These are phyloP conservation scores for Lepraria neglecta DNA, from an alignment of 495 filamentous ascomycete genomes.

Conservation along the genomic window DNA sequence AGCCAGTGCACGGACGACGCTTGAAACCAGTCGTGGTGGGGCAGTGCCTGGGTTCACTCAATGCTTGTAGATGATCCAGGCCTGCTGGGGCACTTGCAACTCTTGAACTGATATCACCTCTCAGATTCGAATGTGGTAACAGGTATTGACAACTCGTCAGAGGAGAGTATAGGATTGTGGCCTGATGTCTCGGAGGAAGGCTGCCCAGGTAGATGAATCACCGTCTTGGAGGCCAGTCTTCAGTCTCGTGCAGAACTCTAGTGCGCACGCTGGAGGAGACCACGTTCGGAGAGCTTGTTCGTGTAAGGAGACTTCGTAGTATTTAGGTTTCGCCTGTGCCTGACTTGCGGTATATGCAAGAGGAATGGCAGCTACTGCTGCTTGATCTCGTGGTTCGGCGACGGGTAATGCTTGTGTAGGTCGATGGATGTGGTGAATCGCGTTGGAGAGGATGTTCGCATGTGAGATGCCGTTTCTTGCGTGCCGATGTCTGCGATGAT, in stretches of 20 bases:
- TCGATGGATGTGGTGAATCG: not conserved
- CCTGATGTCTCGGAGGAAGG: not conserved
- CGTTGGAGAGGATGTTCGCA: not conserved
- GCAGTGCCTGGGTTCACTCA: not conserved
- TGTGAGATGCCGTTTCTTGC: not conserved
- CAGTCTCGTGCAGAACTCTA: not conserved
- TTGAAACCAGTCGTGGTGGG: not conserved
- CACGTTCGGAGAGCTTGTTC: not conserved
- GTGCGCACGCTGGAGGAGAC: not conserved
- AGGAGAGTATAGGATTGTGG: not conserved
- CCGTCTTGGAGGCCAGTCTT: not conserved
- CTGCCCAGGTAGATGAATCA: not conserved
- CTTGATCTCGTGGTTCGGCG: not conserved
- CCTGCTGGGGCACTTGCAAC: not conserved
- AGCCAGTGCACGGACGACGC: slow-evolving; percentile 4
- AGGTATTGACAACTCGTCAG: not conserved
- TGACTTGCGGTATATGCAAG: not conserved
- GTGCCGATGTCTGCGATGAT: too few relatives aligned
- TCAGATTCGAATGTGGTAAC: not conserved
- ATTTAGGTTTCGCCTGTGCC: not conserved
- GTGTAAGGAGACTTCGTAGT: slow-evolving; percentile 3
- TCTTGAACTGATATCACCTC: not conserved
- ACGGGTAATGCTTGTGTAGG: not conserved
- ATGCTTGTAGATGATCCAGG: not conserved
- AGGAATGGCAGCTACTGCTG: not conserved